phyloP scores from a whole-genome alignment of 2,329 filamentous ascomycete genomes.

The Aphanoascus verrucosus region DNA sequence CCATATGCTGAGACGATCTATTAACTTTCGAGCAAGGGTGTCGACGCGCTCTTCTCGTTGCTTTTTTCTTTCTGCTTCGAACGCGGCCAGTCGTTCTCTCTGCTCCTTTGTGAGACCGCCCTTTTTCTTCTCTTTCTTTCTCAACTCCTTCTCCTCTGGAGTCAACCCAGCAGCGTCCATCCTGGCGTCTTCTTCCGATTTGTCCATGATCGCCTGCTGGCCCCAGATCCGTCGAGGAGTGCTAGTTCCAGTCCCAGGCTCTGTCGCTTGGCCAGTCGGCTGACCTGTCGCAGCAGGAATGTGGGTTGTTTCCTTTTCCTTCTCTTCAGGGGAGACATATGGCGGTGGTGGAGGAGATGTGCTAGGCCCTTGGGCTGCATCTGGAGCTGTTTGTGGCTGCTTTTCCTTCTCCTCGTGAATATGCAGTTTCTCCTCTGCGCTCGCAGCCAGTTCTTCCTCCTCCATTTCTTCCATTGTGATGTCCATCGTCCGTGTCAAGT shows the following conservation, averaged over 20 bases:
- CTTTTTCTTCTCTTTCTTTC: constrained; percentile 83
- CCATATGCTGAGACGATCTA: constrained; percentile 87
- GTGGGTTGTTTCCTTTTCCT: constrained; percentile 12
- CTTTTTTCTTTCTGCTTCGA: constrained; percentile 72
- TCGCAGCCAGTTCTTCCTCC: constrained; percentile 50
- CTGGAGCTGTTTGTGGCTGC: constrained; percentile 14
- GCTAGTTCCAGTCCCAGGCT: constrained; percentile 32
- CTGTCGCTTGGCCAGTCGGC: constrained; percentile 13
- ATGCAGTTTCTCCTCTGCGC: constrained; percentile 42
- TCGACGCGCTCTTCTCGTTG: constrained; percentile 84
- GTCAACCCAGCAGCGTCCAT: constrained; percentile 55
- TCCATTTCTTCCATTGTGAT: constrained; percentile 79
- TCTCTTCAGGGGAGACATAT: constrained; percentile 14
- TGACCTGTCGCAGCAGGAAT: too few relatives aligned
- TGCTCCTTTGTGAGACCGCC: constrained; percentile 68
- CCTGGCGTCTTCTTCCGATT: constrained; percentile 64
- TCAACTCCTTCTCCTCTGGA: constrained; percentile 62
- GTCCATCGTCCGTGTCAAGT: constrained; percentile 95
- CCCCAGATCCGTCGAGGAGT: constrained; percentile 51
- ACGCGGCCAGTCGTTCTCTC: constrained; percentile 77
- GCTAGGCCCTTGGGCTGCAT: not conserved
- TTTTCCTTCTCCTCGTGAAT: constrained; percentile 28
- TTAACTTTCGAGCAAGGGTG: constrained; percentile 69
- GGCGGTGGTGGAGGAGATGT: constrained; percentile 9
- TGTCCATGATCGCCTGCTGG: constrained; percentile 79